A percentile compares a stretch with the other conserved stretches of the same genome.
Evolutionary conservation across 805 yeast species (phyloP).

Genomic region (Ogataea philodendri): DNA sequence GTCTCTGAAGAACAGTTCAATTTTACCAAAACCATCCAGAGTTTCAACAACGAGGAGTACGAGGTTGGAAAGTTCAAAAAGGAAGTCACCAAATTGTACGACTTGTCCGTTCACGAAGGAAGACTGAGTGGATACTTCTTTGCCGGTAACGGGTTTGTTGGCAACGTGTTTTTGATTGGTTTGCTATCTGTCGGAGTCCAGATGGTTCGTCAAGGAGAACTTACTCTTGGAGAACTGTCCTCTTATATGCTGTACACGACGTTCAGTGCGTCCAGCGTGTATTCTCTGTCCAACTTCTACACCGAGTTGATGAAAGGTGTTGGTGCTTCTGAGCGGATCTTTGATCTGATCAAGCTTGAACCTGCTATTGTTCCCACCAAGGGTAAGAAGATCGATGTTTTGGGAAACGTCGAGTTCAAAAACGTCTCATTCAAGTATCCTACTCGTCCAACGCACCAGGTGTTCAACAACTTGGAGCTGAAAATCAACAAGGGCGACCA

Average conservation of each 20-base stretch:
- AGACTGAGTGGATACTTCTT: conserved; percentile 70
- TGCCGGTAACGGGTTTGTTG: conserved; percentile 79
- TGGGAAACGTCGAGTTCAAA: conserved; percentile 60
- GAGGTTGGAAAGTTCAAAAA: conserved; percentile 75
- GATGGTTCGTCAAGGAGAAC: conserved; percentile 72
- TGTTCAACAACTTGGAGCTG: conserved; percentile 62
- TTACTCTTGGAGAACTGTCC: conserved; percentile 85
- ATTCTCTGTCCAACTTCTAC: conserved; percentile 87
- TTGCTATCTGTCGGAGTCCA: conserved; percentile 76
- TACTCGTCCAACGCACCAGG: conserved; percentile 67
- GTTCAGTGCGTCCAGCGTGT: conserved; percentile 89
- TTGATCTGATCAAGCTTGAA: conserved; percentile 77
- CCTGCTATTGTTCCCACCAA: conserved; percentile 67
- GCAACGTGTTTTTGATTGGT: conserved; percentile 77
- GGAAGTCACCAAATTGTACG: conserved; percentile 63
- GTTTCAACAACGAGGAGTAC: conserved; percentile 79
- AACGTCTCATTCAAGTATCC: conserved; percentile 77
- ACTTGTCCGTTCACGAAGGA: conserved; percentile 79
- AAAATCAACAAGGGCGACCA: conserved; percentile 77
- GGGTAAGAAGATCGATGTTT: conserved; percentile 50
- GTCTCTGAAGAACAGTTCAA: conserved; percentile 89
- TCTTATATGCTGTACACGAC: conserved; percentile 95
- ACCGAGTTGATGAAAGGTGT: conserved; percentile 96
- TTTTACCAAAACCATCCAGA: conserved; percentile 83
- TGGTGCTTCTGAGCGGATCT: conserved; percentile 90